Percentiles rank a stretch among this genome's conserved stretches.
Evolutionary conservation across 352 stramenopile genomes (phyloP).

Genomic region (Globisporangium yorkense): DNA sequence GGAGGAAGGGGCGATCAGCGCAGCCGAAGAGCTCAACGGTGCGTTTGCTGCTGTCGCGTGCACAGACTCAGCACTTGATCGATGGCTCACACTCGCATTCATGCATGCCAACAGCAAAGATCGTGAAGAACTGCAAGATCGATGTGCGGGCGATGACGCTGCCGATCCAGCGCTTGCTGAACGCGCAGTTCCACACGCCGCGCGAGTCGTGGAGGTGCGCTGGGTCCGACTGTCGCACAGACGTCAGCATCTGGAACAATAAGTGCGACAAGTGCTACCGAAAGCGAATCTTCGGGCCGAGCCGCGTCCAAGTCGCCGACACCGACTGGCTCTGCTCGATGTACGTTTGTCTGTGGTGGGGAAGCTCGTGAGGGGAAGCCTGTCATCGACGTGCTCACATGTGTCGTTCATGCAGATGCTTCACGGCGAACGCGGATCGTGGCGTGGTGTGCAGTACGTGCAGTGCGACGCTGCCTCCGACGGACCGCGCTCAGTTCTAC

Average conservation of each 20-base stretch:
- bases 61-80: background rate
- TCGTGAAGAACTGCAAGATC: conserved; percentile 55
- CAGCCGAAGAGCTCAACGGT: conserved; percentile 56
- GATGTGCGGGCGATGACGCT: conserved; percentile 37
- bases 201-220: conserved; percentile 55
- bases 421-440: conserved; percentile 40
- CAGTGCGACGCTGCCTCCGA: conserved; percentile 24
- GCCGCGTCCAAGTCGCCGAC: conserved; percentile 32
- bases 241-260: conserved; percentile 61
- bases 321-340: conserved; percentile 67
- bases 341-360: conserved; percentile 20
- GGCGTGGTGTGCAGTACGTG: conserved; percentile 34
- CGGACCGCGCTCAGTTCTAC: conserved; percentile 16
- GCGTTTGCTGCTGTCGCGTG: conserved; percentile 1
- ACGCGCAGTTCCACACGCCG: conserved; percentile 30
- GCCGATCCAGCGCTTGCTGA: conserved; percentile 38
- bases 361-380: too few species aligned
- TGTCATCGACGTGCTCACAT: too few species aligned
- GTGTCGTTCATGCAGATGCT: conserved; percentile 26
- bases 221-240: conserved; percentile 27
- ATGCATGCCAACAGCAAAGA: conserved; percentile 26
- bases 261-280: conserved; percentile 40
- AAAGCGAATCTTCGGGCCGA: conserved; percentile 46
- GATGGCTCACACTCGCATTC: background rate
- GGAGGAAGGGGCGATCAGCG: conserved; percentile 27